phyloP scores from a whole-genome alignment of 371 early-diverging fungal genomes.

The Apophysomyces ossiformis region DNA sequence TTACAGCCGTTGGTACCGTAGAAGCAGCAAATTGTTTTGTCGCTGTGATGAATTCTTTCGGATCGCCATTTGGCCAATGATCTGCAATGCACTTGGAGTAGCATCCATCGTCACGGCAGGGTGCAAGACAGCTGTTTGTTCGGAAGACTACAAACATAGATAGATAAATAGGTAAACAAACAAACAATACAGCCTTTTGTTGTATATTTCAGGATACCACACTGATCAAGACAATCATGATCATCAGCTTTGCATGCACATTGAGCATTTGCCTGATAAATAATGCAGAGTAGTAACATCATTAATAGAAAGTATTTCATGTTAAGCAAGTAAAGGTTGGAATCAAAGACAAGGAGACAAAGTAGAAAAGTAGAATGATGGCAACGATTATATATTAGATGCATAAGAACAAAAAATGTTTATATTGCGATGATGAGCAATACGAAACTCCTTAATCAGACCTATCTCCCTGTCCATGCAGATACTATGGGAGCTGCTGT shows the following conservation, averaged over 20 bases:
- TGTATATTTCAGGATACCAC: slow-evolving; percentile 29
- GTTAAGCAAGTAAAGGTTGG: background rate
- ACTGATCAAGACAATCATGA: slow-evolving; percentile 25
- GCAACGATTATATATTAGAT: background rate
- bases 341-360: background rate
- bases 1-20: background rate
- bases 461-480: background rate
- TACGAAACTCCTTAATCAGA: slow-evolving; percentile 2
- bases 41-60: background rate
- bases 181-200: background rate
- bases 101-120: slow-evolving; percentile 29
- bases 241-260: slow-evolving; percentile 34
- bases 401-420: background rate
- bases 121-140: slow-evolving; percentile 32
- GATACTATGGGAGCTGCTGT: background rate
- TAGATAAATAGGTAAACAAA: background rate
- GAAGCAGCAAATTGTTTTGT: background rate
- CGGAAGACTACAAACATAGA: slow-evolving; percentile 26
- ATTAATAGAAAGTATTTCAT: background rate
- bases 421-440: background rate
- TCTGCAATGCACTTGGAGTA: slow-evolving; percentile 35
- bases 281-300: background rate
- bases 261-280: slow-evolving; percentile 14
- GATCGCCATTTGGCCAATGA: slow-evolving; percentile 38
- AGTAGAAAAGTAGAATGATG: background rate